Conservation (phyloP, 2,329 filamentous ascomycete species). For the Penicillium griseofulvum region DNA sequence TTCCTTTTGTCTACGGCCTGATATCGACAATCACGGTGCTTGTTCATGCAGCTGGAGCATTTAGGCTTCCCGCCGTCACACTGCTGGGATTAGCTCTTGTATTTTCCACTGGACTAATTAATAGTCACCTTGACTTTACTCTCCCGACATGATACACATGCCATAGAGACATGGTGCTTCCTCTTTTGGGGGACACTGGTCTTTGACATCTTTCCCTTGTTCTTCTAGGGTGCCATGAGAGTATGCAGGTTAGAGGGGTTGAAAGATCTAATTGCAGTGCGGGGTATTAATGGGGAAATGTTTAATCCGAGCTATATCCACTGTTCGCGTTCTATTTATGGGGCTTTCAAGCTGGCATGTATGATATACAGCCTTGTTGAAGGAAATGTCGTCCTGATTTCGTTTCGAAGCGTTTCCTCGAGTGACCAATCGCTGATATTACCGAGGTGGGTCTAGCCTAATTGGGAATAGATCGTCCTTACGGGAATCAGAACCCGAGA, state of each 20-base stretch:
- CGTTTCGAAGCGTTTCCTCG: neutral
- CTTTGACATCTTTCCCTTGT: neutral
- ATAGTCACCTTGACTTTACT: constrained; percentile 40
- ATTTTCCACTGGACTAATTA: neutral
- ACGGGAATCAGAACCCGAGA: neutral
- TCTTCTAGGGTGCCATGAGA: neutral
- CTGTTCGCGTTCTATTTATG: neutral
- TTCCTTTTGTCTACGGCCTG: constrained; percentile 31
- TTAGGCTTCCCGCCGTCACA: constrained; percentile 13
- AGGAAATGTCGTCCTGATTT: neutral
- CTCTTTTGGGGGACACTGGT: neutral
- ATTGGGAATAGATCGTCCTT: neutral
- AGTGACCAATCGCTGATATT: constrained; percentile 1
- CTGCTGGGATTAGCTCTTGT: neutral
- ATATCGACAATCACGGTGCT: constrained; percentile 24
- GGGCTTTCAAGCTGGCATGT: neutral
- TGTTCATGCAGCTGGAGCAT: constrained; percentile 26
- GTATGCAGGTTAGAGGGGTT: neutral
- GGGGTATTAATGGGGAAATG: neutral
- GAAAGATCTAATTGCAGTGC: neutral
- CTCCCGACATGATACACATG: constrained; percentile 35
- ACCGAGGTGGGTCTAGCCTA: neutral
- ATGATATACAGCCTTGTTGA: neutral
- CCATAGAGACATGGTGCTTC: constrained; percentile 23
- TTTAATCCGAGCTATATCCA: constrained; percentile 3